Evolutionary conservation across 2,329 filamentous ascomycete species (phyloP), one percentile per base, ranked within the genome.

Genomic region (Exserohilum rostratum): DNA sequence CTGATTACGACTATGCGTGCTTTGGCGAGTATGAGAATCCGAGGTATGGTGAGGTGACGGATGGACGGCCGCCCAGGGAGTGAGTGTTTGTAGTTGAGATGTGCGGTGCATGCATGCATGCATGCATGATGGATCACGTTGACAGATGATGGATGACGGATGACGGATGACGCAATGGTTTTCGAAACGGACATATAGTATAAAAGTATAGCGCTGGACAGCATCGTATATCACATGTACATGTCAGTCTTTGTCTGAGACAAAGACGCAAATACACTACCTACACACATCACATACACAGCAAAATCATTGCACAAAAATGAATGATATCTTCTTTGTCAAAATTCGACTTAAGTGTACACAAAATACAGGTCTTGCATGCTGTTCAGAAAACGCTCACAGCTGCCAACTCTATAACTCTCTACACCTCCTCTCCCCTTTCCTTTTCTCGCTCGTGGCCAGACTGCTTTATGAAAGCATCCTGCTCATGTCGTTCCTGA

Each of bases 401-500:
- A 46, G 43, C 31, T 35, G 30, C 43, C 43, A 34, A 60, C 62
- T 62, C 57, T 53, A 59, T 56, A 53, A 55, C 60, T 63, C 47
- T 22, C 52, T 50, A 58, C 45, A 51, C 37, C 43, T 7, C 15
- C 34, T 17, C 31, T 35, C 20, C 22, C 39, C 42, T 10, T 40
- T 30, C 27, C 6, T 31, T 49, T 17, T 37, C 4, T 17, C 2
- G n/a, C 20, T 20, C 6, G 5, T 13, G 22, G 37, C 6, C 35
- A 31, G 34, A 4, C 13, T 18, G 18, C 45, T 30, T 42, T 74
- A 74, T 64, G 71, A 74, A 37, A 74, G 55, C 81, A 91, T 93
- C 78, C 91, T 87, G 83, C 87, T 91, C 89, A 95, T 95, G 76
- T 95, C 91, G 77, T 86, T 87, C 76, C 92, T 84, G 72, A 91